Base-by-base conservation (phyloP, 169 alveolate species). In the Eimeria zaria region DNA sequence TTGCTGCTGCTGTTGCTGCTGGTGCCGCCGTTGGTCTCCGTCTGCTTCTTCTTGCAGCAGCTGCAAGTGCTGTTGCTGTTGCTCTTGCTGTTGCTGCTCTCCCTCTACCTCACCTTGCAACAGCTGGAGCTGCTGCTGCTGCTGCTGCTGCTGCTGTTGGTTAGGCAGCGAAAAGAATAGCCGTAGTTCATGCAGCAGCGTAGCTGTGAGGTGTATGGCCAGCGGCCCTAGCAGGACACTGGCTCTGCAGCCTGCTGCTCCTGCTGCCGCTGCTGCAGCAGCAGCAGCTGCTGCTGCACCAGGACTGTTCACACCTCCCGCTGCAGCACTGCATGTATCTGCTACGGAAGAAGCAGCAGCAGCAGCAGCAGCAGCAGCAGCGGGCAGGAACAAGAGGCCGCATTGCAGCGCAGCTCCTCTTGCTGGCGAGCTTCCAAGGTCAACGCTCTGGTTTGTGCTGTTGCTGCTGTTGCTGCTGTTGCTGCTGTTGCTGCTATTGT, bases 261-360 rank as follows among this genome's bases (percentile, higher is more conserved):
- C 91, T 55, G 80, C 91, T 55, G 91, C 91, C 30, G 91, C 91
- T 55, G 91, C 91, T 55, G 78, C 91, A 8, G 91, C 91, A 30
- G 91, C 91, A 14, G 91, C 91, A 14, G 91, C 48, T 30, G 58
- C 91, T 36, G 91, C 80, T 55, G 80, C 41, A 27, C 60, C 69
- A 39, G n/a, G n/a, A n/a, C n/a, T n/a, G n/a, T n/a, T n/a, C n/a
- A n/a, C n/a, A n/a, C n/a, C n/a, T n/a, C n/a, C n/a, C n/a, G n/a
- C n/a, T n/a, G n/a, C n/a, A n/a, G n/a, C n/a, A n/a, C n/a, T n/a
- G n/a, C n/a, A n/a, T n/a, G n/a, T n/a, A n/a, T n/a, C n/a, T n/a
- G n/a, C n/a, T n/a, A n/a, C n/a, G n/a, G n/a, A n/a, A n/a, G n/a
- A 73, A 2, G 33, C 53, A 7, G 74, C 91, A 20, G 74, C 91